phyloP scores from a whole-genome alignment of 805 yeast species.

The Saturnispora mendoncae region DNA sequence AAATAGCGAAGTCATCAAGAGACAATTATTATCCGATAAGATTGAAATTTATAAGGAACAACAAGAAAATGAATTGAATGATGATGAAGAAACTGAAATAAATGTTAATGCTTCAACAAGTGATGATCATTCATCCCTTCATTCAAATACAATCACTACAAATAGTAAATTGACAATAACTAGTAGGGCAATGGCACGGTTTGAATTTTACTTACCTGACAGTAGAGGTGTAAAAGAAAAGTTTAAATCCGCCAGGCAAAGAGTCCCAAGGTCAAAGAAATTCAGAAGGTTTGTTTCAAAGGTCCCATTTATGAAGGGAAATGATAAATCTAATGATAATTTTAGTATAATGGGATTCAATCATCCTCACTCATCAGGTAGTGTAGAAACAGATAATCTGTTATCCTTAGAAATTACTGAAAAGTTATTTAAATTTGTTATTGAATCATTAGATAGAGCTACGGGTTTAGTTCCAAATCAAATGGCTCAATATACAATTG shows the following conservation, averaged over 20 bases:
- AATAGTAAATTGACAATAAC: background rate
- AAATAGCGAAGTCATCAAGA: constrained; percentile 30
- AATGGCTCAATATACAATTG: constrained; percentile 53
- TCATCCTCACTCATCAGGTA: background rate
- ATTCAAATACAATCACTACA: background rate
- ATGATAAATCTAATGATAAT: constrained; percentile 29
- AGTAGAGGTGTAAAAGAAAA: constrained; percentile 12
- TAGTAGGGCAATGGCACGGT: constrained; percentile 7
- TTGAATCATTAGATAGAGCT: constrained; percentile 70
- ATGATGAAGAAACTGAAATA: constrained; percentile 2
- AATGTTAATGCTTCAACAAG: no score
- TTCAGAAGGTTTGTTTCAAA: constrained; percentile 22
- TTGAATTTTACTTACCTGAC: constrained; percentile 14
- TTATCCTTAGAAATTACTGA: constrained; percentile 46
- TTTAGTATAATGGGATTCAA: constrained; percentile 9
- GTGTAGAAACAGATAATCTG: constrained; percentile 1
- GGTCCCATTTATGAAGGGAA: constrained; percentile 42
- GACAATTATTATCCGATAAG: constrained; percentile 27
- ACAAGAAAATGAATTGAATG: constrained; percentile 12
- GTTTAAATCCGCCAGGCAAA: constrained; percentile 11
- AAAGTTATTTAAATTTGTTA: constrained; percentile 54
- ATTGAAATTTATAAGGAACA: constrained; percentile 21
- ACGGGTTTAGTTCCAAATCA: constrained; percentile 62
- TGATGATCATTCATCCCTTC: no score
- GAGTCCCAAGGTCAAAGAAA: constrained; percentile 15